Evolutionary conservation across 2,329 filamentous ascomycete species (phyloP), one percentile per base, ranked within the genome.

Genomic region (Cordyceps tenuipes): DNA sequence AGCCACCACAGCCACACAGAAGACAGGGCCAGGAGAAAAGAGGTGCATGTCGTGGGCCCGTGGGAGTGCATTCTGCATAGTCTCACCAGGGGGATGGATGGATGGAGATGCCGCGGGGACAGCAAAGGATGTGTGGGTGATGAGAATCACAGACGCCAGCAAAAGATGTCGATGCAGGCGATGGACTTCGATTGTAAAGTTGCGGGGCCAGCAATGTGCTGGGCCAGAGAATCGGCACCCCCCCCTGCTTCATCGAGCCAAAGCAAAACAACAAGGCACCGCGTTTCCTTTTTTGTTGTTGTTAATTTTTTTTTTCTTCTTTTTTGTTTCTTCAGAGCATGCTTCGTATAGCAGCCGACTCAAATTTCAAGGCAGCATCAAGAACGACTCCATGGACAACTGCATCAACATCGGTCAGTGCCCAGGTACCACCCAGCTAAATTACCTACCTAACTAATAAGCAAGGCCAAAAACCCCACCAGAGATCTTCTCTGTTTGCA

Each of bases 151-250:
- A n/a, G n/a, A n/a, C n/a, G 26, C 26, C 3, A 29, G 26, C 26
- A 39, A 41, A n/a, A n/a, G 54, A 39, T 41, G 54, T 26, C 56
- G 56, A 58, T 58, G 46, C 23, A 58, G 23, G 47, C 56, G 47
- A 58, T 51, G 36, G 23, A 21, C n/a, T 43, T 44, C 56, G 56
- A 58, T 58, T 15, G 9, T 51, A 17, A 34, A 50, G 23, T 9
- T 50, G 47, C 39, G 55, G 55, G 55, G 39, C 44, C 55, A 23
- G 26, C 43, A 56, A 47, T 47, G 53, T 34, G 17, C 17, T 56
- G 46, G 44, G 44, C 29, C 29, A 13, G 34, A 50, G 34, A 43
- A 58, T 58, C 56, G 56, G 31, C 55, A 57, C 55, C 8, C 55
- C 55, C 46, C 54, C 29, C 39, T 43, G 5, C 43, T 36, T 15